Base-by-base conservation (phyloP, 371 early-diverging fungal species). In the Saksenaea oblongispora region DNA sequence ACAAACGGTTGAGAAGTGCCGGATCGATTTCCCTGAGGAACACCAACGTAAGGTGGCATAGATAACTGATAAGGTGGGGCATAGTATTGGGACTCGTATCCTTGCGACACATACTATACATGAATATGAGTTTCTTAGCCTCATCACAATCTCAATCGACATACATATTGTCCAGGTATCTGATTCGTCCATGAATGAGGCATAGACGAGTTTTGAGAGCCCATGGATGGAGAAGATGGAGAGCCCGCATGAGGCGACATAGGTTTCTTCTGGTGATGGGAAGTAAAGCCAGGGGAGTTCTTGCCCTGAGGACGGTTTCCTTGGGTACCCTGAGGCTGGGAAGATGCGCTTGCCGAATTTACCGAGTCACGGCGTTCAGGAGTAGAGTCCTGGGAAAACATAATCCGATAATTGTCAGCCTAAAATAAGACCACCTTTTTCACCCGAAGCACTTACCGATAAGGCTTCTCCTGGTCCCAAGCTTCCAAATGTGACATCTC, bases 401-500 rank as follows among this genome's bases (percentile, higher is more conserved):
- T n/a, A 11, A 39, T n/a, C 11, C n/a, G 10, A 39, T 39, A 14
- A 11, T 3, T 11, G n/a, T 39, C 39, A 39, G 39, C 11, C 11
- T n/a, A 39, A 2, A 14, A n/a, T 14, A 22, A 47, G 22, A 2
- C 10, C 51, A 22, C 5, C 5, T 47, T 10, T 22, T 22, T 47
- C 22, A 47, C 22, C 18, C 22, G n/a, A 47, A 47, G 5, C 14
- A 61, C 72, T 57, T 67, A 80, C 77, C 63, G 76, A 54, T 26
- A 74, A 60, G 53, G 64, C 69, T 42, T 75, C 75, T 22, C 73
- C 68, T 34, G 76, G 74, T 24, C 76, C 59, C 15, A 80, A 62
- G 65, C 74, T 80, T 59, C 81, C 85, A 74, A 81, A 81, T 1
- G 73, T 72, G 57, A 78, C 74, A 28, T 74, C 71, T 39, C 65